Evolutionary conservation across 2,329 filamentous ascomycete genomes (phyloP).

Genomic region (Neonectria faginata): DNA sequence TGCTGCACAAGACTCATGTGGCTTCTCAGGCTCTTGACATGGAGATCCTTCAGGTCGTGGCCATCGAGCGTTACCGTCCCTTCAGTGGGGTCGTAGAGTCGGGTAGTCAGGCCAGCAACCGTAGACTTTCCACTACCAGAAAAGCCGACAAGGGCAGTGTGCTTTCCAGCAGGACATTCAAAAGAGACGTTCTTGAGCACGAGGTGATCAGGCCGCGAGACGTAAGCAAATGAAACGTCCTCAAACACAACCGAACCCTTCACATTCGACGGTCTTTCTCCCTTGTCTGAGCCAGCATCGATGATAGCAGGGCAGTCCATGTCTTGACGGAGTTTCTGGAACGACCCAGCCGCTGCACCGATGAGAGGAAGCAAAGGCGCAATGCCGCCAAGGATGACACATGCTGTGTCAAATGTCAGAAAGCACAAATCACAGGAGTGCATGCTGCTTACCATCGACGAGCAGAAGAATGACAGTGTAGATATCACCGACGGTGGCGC

Average conservation of each 20-base stretch:
- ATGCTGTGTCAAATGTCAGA: constrained; percentile 54
- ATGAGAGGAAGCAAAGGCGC: constrained; percentile 73
- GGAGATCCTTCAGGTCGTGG: constrained; percentile 59
- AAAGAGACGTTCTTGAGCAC: constrained; percentile 60
- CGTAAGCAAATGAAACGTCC: constrained; percentile 59
- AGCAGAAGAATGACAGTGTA: constrained; percentile 75
- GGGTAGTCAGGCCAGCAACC: constrained; percentile 64
- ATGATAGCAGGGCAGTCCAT: constrained; percentile 65
- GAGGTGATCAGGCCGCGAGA: constrained; percentile 55
- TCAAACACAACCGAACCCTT: constrained; percentile 53
- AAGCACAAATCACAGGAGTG: neutral
- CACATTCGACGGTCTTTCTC: constrained; percentile 57
- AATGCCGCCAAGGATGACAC: constrained; percentile 71
- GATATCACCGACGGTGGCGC: constrained; percentile 59
- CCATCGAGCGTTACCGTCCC: constrained; percentile 63
- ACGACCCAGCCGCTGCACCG: constrained; percentile 68
- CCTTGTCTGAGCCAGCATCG: constrained; percentile 53
- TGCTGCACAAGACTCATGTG: constrained; percentile 60
- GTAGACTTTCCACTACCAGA: constrained; percentile 71
- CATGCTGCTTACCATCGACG: constrained; percentile 61
- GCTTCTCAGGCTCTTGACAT: constrained; percentile 58
- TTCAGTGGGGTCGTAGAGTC: constrained; percentile 67
- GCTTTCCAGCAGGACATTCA: constrained; percentile 60
- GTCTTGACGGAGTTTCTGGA: constrained; percentile 67
- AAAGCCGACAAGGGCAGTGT: constrained; percentile 68